Percentiles rank a stretch among this genome's conserved stretches.
Evolutionary conservation across 306 rosid genomes (phyloP).

Genomic region (Carpinus viminea): DNA sequence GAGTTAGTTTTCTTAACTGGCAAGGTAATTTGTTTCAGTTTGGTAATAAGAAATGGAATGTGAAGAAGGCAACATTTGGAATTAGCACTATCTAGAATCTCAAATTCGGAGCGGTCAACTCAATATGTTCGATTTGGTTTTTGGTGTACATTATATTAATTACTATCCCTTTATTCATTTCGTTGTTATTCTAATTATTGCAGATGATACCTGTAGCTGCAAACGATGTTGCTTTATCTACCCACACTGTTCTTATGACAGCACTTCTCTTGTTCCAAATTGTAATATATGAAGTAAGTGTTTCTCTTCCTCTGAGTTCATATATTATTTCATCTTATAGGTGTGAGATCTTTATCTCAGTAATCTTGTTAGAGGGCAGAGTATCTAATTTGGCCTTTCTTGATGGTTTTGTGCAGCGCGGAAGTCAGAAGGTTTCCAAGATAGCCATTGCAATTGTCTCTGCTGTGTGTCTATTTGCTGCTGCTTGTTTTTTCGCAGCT

Average conservation of each 20-base stretch:
- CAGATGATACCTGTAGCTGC: constrained; percentile 90
- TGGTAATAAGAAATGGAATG: background rate
- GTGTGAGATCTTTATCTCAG: background rate
- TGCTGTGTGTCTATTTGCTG: constrained; percentile 51
- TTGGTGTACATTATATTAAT: background rate
- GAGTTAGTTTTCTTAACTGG: background rate
- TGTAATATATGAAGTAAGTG: constrained; percentile 58
- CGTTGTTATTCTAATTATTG: constrained; percentile 14
- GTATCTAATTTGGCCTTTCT: background rate
- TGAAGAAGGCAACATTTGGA: background rate
- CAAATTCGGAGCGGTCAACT: background rate
- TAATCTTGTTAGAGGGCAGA: background rate
- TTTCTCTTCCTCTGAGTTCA: background rate
- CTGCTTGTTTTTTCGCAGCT: constrained; percentile 61
- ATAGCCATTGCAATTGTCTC: constrained; percentile 41
- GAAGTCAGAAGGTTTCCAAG: constrained; percentile 63
- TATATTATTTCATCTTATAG: background rate
- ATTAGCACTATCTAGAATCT: background rate
- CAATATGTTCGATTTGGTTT: background rate
- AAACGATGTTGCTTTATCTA: constrained; percentile 75
- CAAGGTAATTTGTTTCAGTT: background rate
- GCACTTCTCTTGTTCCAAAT: constrained; percentile 50
- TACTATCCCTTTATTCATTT: background rate
- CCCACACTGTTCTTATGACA: constrained; percentile 57
- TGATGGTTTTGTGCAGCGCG: constrained; percentile 51